Percentiles rank a stretch among this genome's conserved stretches.
Conservation (phyloP, 2,329 filamentous ascomycete genomes). For the Penicillium concentricum region DNA sequence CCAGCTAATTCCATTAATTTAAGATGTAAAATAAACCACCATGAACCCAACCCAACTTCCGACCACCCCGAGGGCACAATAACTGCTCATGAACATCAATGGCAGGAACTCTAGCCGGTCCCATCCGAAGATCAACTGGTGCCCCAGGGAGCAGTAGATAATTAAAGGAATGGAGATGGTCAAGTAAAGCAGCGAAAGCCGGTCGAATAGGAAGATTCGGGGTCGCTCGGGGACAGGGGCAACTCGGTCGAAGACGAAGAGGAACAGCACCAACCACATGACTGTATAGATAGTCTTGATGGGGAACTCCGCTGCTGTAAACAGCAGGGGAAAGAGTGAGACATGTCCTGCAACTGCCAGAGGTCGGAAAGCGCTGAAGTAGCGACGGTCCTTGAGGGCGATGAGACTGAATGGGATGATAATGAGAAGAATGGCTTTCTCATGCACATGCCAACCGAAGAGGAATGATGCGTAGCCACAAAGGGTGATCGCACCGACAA, state of each 20-base stretch:
- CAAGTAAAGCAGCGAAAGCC: slow-evolving; percentile 87
- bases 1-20: slow-evolving; percentile 3
- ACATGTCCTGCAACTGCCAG: slow-evolving; percentile 92
- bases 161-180: slow-evolving; percentile 86
- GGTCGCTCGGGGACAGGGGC: slow-evolving; percentile 77
- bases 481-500: slow-evolving; percentile 83
- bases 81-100: slow-evolving; percentile 95
- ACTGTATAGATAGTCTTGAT: slow-evolving; percentile 93
- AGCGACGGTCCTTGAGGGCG: slow-evolving; percentile 82
- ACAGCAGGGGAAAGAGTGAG: slow-evolving; percentile 89
- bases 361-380: slow-evolving; percentile 87
- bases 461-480: slow-evolving; percentile 96
- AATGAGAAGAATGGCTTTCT: slow-evolving; percentile 92
- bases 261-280: slow-evolving; percentile 83
- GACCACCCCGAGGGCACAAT: slow-evolving; percentile 89
- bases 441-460: slow-evolving; percentile 98
- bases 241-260: slow-evolving; percentile 81
- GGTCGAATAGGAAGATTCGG: slow-evolving; percentile 86
- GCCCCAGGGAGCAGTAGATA: slow-evolving; percentile 80
- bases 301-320: slow-evolving; percentile 88
- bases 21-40: slow-evolving; percentile 78
- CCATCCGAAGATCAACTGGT: slow-evolving; percentile 78
- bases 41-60: slow-evolving; percentile 94
- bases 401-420: slow-evolving; percentile 94
- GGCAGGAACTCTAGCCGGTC: slow-evolving; percentile 79